A percentile compares a stretch with the other conserved stretches of the same genome.
phyloP scores from a whole-genome alignment of 768 basidiomycete genomes.

The Amanita muscaria region DNA sequence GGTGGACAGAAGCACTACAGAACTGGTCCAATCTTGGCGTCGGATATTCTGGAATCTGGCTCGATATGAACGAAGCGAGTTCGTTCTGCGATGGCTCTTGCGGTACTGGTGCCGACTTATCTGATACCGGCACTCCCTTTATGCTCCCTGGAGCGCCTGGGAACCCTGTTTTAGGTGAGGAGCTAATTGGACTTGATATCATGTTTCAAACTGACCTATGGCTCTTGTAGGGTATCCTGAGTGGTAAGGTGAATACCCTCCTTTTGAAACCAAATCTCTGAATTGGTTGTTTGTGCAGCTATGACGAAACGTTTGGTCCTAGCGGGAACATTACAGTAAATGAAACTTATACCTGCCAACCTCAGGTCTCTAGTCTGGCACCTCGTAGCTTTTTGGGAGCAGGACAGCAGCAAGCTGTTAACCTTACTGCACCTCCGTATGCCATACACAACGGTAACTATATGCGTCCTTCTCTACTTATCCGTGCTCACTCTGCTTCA shows the following conservation, averaged over 20 bases:
- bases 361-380: slow-evolving; percentile 16
- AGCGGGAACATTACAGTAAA: slow-evolving; percentile 73
- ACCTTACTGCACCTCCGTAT: slow-evolving; percentile 56
- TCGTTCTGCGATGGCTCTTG: slow-evolving; percentile 31
- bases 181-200: too few relatives aligned
- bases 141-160: slow-evolving; percentile 50
- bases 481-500: slow-evolving; percentile 5
- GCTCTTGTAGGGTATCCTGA: slow-evolving; percentile 56
- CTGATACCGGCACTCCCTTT: slow-evolving; percentile 46
- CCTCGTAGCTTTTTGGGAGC: slow-evolving; percentile 46
- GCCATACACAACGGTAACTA: slow-evolving; percentile 62
- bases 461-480: neutral
- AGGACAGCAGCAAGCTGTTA: slow-evolving; percentile 34
- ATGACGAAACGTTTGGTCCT: slow-evolving; percentile 52
- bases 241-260: slow-evolving; percentile 33
- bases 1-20: slow-evolving; percentile 25
- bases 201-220: too few relatives aligned
- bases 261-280: neutral
- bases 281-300: slow-evolving; percentile 29
- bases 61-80: slow-evolving; percentile 29
- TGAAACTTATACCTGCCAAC: slow-evolving; percentile 46
- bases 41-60: slow-evolving; percentile 26
- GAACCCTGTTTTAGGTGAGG: slow-evolving; percentile 32
- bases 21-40: slow-evolving; percentile 23
- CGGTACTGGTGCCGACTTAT: slow-evolving; percentile 48